phyloP scores from a whole-genome alignment of 2,329 filamentous ascomycete species.

The Aureobasidium sp. region DNA sequence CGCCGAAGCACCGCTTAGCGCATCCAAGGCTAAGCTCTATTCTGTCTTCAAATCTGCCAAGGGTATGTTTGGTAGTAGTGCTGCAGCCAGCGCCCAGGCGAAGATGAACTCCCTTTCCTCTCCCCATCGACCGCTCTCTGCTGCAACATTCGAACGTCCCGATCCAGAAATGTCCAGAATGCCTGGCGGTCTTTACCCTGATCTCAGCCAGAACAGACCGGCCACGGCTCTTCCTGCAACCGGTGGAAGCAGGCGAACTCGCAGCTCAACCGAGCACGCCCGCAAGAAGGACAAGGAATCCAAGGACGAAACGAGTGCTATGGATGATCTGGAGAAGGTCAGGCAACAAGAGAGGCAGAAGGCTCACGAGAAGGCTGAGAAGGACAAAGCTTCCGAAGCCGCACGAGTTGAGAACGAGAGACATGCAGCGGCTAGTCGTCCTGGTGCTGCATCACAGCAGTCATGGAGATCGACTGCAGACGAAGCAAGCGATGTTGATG shows the following conservation, averaged over 20 bases:
- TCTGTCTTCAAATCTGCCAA: slow-evolving; percentile 85
- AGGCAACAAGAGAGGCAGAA: slow-evolving; percentile 66
- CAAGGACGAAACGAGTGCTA: slow-evolving; percentile 56
- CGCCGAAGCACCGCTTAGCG: slow-evolving; percentile 75
- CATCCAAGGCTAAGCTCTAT: slow-evolving; percentile 86
- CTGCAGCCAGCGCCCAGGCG: slow-evolving; percentile 50
- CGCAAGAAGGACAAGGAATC: slow-evolving; percentile 55
- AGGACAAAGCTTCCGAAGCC: slow-evolving; percentile 33
- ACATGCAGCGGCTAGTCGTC: slow-evolving; percentile 18
- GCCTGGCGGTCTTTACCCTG: slow-evolving; percentile 28
- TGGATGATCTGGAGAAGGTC: slow-evolving; percentile 60
- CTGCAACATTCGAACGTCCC: slow-evolving; percentile 3
- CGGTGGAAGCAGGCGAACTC: slow-evolving; percentile 41
- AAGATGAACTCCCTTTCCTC: slow-evolving; percentile 46
- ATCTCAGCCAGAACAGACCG: slow-evolving; percentile 12
- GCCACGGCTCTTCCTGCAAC: neutral
- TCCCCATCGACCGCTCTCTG: slow-evolving; percentile 3
- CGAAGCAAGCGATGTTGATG: slow-evolving; percentile 39
- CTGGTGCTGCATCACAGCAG: slow-evolving; percentile 15
- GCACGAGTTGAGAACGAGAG: slow-evolving; percentile 32
- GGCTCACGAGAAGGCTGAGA: slow-evolving; percentile 49
- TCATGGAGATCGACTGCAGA: slow-evolving; percentile 27
- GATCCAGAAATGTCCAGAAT: slow-evolving; percentile 22
- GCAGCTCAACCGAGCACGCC: slow-evolving; percentile 55
- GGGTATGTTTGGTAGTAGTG: slow-evolving; percentile 73